Evolutionary conservation across 1,284 basidiomycete genomes (phyloP).

Genomic region (Flammula alnicola): DNA sequence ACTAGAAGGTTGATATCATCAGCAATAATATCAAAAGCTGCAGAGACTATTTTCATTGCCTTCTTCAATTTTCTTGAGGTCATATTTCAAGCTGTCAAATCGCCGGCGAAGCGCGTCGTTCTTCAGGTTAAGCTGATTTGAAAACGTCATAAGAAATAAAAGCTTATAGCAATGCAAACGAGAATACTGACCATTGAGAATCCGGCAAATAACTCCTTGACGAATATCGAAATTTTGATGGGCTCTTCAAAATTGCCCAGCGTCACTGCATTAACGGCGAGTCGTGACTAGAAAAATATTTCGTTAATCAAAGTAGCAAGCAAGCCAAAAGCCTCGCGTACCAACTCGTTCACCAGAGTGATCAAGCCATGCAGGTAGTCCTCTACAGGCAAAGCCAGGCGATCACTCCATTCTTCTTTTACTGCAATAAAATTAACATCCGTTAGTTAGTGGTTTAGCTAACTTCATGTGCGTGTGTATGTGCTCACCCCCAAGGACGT

Average conservation of each 20-base stretch:
- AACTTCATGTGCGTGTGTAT: too few species aligned
- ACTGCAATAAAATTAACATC: slow-evolving; percentile 50
- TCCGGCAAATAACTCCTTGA: slow-evolving; percentile 81
- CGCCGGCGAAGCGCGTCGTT: slow-evolving; percentile 80
- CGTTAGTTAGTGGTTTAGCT: slow-evolving; percentile 12
- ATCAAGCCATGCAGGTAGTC: slow-evolving; percentile 89
- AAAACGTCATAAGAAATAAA: slow-evolving; percentile 16
- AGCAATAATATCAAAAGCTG: slow-evolving; percentile 1
- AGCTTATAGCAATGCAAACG: not conserved
- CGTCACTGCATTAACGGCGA: slow-evolving; percentile 84
- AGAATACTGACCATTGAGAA: slow-evolving; percentile 71
- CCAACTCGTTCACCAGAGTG: slow-evolving; percentile 81
- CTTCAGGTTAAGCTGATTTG: slow-evolving; percentile 80
- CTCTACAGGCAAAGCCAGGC: slow-evolving; percentile 70
- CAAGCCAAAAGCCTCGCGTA: slow-evolving; percentile 35
- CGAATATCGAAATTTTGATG: slow-evolving; percentile 78
- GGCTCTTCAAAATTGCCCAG: slow-evolving; percentile 83
- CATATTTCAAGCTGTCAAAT: slow-evolving; percentile 85
- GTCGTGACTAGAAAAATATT: slow-evolving; percentile 60
- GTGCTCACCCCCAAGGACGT: slow-evolving; percentile 73
- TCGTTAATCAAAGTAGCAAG: slow-evolving; percentile 9
- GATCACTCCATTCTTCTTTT: slow-evolving; percentile 70
- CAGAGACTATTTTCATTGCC: slow-evolving; percentile 47
- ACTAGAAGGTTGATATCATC: slow-evolving; percentile 47
- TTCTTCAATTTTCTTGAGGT: slow-evolving; percentile 91